Percentiles rank a stretch among this genome's conserved stretches.
These are phyloP conservation scores for Botrytis fragariae DNA, from an alignment of 2,329 filamentous ascomycete species.

Conservation along the genomic window DNA sequence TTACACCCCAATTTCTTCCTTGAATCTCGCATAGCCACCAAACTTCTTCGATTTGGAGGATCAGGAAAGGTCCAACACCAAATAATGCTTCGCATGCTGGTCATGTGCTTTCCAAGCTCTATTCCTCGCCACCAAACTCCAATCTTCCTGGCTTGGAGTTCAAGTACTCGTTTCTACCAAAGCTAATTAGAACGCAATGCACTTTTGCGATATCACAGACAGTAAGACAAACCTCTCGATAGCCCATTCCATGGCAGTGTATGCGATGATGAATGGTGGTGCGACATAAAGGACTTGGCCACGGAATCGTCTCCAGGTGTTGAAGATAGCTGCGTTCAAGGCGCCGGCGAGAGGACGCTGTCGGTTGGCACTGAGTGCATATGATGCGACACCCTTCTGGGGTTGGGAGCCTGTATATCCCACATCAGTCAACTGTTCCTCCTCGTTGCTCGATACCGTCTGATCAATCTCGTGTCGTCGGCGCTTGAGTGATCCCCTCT, in stretches of 20 bases:
- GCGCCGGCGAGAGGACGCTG: slow-evolving; percentile 83
- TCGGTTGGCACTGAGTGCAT: slow-evolving; percentile 80
- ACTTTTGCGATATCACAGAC: background rate
- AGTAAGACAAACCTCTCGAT: slow-evolving; percentile 70
- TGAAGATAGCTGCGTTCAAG: slow-evolving; percentile 84
- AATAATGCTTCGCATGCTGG: slow-evolving; percentile 30
- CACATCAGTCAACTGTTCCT: slow-evolving; percentile 28
- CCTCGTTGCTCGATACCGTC: background rate
- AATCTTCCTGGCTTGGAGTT: slow-evolving; percentile 74
- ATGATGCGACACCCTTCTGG: slow-evolving; percentile 65
- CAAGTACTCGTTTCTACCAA: slow-evolving; percentile 69
- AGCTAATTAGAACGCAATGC: background rate
- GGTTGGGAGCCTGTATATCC: slow-evolving; percentile 51
- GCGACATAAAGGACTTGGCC: slow-evolving; percentile 86
- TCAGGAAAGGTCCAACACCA: slow-evolving; percentile 31
- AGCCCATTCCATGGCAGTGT: slow-evolving; percentile 87
- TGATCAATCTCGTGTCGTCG: background rate
- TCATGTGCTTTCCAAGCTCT: slow-evolving; percentile 24
- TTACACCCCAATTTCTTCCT: slow-evolving; percentile 30
- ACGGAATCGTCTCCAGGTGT: slow-evolving; percentile 84
- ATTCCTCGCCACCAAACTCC: slow-evolving; percentile 47
- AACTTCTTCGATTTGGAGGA: slow-evolving; percentile 23
- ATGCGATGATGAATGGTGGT: slow-evolving; percentile 74
- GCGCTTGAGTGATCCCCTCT: background rate
- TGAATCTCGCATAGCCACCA: slow-evolving; percentile 21